Conservation (phyloP, 352 stramenopile species). For the Discostella stelligera region DNA sequence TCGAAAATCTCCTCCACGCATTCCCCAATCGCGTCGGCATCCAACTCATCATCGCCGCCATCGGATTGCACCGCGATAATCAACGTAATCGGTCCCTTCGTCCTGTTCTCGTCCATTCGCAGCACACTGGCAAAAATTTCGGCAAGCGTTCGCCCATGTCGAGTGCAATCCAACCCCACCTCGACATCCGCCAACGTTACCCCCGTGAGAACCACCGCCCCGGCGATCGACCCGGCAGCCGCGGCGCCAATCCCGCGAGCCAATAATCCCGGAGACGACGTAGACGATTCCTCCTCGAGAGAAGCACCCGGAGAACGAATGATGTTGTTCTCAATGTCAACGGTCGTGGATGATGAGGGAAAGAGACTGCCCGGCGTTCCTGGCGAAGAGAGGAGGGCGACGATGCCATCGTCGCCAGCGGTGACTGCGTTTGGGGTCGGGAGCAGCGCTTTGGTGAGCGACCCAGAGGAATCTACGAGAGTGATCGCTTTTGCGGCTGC, state of each 20-base stretch:
- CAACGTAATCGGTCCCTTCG: constrained; percentile 28
- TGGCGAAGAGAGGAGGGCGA: constrained; percentile 64
- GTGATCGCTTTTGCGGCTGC: constrained; percentile 13
- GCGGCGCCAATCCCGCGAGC: constrained; percentile 42
- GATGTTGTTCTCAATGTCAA: constrained; percentile 14
- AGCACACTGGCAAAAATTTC: constrained; percentile 62
- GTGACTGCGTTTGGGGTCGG: neutral
- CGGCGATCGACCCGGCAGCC: constrained; percentile 48
- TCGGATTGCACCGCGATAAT: constrained; percentile 55
- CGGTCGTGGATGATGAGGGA: neutral
- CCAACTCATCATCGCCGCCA: constrained; percentile 21
- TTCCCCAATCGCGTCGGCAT: constrained; percentile 10
- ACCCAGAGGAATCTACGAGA: constrained; percentile 41
- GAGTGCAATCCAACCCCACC: constrained; percentile 56
- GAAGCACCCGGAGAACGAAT: constrained; percentile 32
- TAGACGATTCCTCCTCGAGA: constrained; percentile 29
- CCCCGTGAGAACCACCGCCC: constrained; percentile 58
- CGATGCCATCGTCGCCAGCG: constrained; percentile 31
- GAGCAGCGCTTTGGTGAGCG: constrained; percentile 29
- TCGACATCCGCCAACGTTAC: constrained; percentile 72
- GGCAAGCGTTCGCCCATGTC: constrained; percentile 67
- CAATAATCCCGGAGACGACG: constrained; percentile 1
- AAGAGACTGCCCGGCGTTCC: constrained; percentile 52
- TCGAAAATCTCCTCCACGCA: constrained; percentile 59
- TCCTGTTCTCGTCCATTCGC: constrained; percentile 8